Evolutionary conservation across 371 early-diverging fungal species (phyloP).

Genomic region (Dichotomocladium elegans): DNA sequence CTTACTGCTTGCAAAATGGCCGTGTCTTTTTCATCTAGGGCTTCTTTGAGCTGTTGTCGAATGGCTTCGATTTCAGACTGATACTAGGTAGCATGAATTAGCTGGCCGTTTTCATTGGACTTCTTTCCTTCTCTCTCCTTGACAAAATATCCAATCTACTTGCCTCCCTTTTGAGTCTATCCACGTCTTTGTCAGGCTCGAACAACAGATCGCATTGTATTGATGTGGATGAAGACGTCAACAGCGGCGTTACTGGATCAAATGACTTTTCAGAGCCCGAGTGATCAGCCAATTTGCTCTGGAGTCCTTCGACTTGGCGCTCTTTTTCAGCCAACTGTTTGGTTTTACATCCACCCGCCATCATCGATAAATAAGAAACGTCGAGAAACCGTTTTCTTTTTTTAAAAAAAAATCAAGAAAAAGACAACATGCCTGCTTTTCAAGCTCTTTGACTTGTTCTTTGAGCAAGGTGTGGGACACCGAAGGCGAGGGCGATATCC

Average conservation of each 20-base stretch:
- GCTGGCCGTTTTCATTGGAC: background rate
- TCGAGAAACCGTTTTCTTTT: background rate
- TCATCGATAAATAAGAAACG: background rate
- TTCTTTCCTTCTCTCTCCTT: background rate
- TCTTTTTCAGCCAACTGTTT: conserved; percentile 21
- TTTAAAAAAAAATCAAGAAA: background rate
- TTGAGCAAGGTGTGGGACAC: conserved; percentile 1
- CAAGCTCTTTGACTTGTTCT: conserved; percentile 20
- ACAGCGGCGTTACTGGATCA: conserved; percentile 10
- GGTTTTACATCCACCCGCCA: conserved; percentile 18
- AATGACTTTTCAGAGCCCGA: conserved; percentile 4
- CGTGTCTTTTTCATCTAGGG: conserved; percentile 2
- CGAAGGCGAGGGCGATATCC: conserved; percentile 11
- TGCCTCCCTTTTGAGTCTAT: conserved; percentile 1
- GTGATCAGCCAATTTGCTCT: conserved; percentile 9
- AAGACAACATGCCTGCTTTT: conserved; percentile 16
- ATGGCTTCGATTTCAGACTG: conserved; percentile 2
- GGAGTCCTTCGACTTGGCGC: conserved; percentile 20
- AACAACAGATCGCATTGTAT: conserved; percentile 17
- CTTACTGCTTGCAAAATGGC: conserved; percentile 1
- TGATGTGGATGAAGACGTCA: conserved; percentile 15
- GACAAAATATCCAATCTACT: background rate
- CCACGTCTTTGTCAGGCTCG: conserved; percentile 10
- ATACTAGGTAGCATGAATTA: background rate
- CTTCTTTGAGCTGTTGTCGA: background rate